Evolutionary conservation across 2,329 filamentous ascomycete genomes (phyloP).

Genomic region (Pleoardoris graminearum): DNA sequence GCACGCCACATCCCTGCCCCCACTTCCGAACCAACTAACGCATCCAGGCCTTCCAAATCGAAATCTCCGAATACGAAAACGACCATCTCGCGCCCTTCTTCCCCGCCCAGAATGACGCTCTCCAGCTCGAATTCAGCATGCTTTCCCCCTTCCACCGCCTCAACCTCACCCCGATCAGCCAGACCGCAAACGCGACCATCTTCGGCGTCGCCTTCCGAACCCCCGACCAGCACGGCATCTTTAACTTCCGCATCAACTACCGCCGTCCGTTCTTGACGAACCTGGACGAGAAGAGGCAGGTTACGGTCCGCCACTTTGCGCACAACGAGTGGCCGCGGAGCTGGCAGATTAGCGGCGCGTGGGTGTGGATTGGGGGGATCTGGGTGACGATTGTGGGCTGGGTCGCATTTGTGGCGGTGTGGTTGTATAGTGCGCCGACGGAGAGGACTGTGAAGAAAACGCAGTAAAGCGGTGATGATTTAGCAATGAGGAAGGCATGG

Average conservation of each 20-base stretch:
- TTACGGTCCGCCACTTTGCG: constrained; percentile 93
- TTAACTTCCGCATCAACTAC: constrained; percentile 98
- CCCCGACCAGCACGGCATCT: constrained; percentile 98
- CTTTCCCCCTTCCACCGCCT: constrained; percentile 96
- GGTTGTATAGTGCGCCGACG: constrained; percentile 75
- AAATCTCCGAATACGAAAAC: constrained; percentile 80
- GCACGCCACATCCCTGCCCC: constrained; percentile 47
- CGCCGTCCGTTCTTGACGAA: constrained; percentile 89
- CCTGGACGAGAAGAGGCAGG: constrained; percentile 91
- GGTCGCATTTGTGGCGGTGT: constrained; percentile 80
- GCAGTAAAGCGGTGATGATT: too few species aligned
- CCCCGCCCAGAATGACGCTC: constrained; percentile 67
- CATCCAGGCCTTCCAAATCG: constrained; percentile 81
- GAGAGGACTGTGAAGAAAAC: constrained; percentile 56
- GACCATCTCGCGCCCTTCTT: constrained; percentile 76
- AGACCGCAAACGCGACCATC: constrained; percentile 68
- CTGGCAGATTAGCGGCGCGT: constrained; percentile 85
- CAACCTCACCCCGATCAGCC: constrained; percentile 61
- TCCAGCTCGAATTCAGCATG: constrained; percentile 99
- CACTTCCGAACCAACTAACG: constrained; percentile 11
- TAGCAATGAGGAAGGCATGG: too few species aligned
- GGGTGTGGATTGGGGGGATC: constrained; percentile 92
- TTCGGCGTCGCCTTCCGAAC: constrained; percentile 78
- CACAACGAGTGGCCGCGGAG: constrained; percentile 96
- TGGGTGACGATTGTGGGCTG: constrained; percentile 82